Base-by-base conservation (phyloP, 202 grass and related monocot genomes). In the Brachypodium distachyon region DNA sequence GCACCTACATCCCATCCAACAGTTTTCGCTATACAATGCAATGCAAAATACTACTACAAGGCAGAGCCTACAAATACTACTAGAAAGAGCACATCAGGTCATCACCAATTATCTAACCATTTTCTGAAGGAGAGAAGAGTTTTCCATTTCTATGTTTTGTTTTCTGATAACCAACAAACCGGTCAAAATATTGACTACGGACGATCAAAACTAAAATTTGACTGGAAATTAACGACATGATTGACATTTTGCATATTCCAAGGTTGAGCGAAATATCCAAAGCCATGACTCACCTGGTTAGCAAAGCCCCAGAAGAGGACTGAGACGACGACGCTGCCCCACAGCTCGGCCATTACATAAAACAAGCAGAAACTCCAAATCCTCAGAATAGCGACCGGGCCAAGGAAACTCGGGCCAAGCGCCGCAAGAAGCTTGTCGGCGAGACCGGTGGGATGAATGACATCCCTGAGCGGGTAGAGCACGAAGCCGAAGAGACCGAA, bases 331-430 rank as follows among this genome's bases (percentile, higher is more conserved):
- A 90, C 90, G 59, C 90, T 93, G 32, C 90, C 90, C 90, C 90
- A 93, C 4, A 93, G 82, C 70, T 93, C 90, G 12, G 87, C 90
- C 90, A 93, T 93, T 67, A 93, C 90, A 82, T 93, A 93, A 82
- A 93, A 93, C 52, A 93, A 34, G 74, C 90, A 93, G 66, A 93
- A 93, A 81, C 90, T 93, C 87, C 87, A 93, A 71, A 93, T 93
- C 81, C 90, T 90, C 33, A 93, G 29, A 7, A 93, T 93, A 0
- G 84, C 90, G 0, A 93, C 90, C 0, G 90, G 90, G 14, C 90
- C 87, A 48, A 93, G 81, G 53, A 81, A 93, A 56, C 87, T 93
- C 1, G 87, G 87, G 3, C 90, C 90, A 23, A 93, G 90, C 56
- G 87, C 61, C 33, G 84, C 81, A 1, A 93, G 62, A 5, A 93